Evolutionary conservation across 208 protist species (phyloP).

Genomic region (Trypanosoma grayi): DNA sequence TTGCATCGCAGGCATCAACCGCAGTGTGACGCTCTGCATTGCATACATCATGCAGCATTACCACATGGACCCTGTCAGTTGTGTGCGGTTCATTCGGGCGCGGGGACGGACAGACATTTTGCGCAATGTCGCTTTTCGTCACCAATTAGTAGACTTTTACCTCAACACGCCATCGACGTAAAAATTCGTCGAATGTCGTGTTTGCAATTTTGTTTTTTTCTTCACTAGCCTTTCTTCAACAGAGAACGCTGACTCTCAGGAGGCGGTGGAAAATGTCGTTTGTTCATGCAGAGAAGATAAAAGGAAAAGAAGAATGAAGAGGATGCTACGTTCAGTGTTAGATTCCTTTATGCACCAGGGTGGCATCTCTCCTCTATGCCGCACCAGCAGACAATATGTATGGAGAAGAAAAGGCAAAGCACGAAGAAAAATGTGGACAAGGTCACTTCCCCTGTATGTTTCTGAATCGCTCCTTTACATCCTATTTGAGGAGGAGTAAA

Average conservation of each 20-base stretch:
- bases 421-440: background rate
- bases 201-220: constrained; percentile 3
- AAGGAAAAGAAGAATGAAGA: background rate
- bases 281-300: too few relatives aligned
- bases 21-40: constrained; percentile 78
- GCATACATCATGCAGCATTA: constrained; percentile 75
- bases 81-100: constrained; percentile 51
- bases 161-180: constrained; percentile 33
- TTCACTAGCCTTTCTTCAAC: constrained; percentile 1
- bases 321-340: background rate
- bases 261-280: background rate
- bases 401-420: background rate
- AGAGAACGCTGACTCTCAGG: background rate
- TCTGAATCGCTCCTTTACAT: too few relatives aligned
- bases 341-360: too few relatives aligned
- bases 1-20: constrained; percentile 84
- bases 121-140: constrained; percentile 75
- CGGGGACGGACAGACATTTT: constrained; percentile 63
- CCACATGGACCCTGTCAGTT: constrained; percentile 46
- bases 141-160: constrained; percentile 86
- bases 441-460: too few relatives aligned
- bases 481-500: too few relatives aligned
- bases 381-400: background rate
- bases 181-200: background rate
- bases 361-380: background rate